Percentiles rank a stretch among this genome's conserved stretches.
Conservation (phyloP, 2,329 filamentous ascomycete species). For the Raffaelea arxii region DNA sequence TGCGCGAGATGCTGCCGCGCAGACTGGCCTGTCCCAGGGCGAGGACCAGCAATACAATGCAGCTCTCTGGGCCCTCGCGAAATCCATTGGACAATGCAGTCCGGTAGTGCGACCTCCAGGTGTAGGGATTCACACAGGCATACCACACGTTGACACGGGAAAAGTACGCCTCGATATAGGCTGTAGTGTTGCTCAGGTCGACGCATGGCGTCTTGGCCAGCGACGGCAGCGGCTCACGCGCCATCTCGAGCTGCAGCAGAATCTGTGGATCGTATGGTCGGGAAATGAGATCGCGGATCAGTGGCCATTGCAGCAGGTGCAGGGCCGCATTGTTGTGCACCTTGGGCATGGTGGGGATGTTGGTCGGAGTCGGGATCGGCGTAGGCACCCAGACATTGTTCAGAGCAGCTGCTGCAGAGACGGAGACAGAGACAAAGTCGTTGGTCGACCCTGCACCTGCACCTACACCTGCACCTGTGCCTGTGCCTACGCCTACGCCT, state of each 20-base stretch:
- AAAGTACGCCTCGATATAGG: slow-evolving; percentile 73
- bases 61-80: slow-evolving; percentile 70
- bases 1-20: slow-evolving; percentile 64
- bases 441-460: slow-evolving; percentile 29
- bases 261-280: slow-evolving; percentile 72
- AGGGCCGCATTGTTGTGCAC: slow-evolving; percentile 72
- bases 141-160: slow-evolving; percentile 78
- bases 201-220: slow-evolving; percentile 56
- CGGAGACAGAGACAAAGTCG: too few species aligned
- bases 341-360: slow-evolving; percentile 81
- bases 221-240: slow-evolving; percentile 61
- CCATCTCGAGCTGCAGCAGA: slow-evolving; percentile 73
- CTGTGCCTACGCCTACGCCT: not conserved
- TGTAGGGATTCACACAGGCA: slow-evolving; percentile 74
- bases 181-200: slow-evolving; percentile 63
- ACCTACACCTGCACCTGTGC: not conserved
- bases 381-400: too few species aligned
- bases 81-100: slow-evolving; percentile 68
- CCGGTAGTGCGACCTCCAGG: slow-evolving; percentile 67
- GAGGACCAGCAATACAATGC: slow-evolving; percentile 69
- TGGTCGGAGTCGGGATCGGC: too few species aligned
- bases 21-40: slow-evolving; percentile 69
- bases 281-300: slow-evolving; percentile 69
- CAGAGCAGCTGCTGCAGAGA: too few species aligned
- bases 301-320: slow-evolving; percentile 69